Conservation (phyloP, 208 protist species). For the Acanthamoeba royreba region DNA sequence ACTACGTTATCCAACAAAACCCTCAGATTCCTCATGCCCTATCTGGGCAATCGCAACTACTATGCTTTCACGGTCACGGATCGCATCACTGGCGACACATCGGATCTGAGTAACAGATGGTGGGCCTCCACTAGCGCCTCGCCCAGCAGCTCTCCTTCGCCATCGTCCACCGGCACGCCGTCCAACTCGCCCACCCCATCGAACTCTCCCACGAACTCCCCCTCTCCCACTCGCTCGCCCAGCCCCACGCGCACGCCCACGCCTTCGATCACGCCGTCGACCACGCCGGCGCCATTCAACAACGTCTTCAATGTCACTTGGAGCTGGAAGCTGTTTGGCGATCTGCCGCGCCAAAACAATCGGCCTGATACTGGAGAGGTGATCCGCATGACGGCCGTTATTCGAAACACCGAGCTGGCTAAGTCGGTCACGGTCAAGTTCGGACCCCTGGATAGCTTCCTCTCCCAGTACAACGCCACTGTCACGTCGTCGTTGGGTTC, state of each 20-base stretch:
- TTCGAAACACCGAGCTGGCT: neutral
- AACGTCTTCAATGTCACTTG: neutral
- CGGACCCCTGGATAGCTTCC: neutral
- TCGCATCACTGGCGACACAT: too few species aligned
- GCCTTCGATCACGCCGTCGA: neutral
- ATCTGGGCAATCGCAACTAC: too few species aligned
- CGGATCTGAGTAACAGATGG: neutral
- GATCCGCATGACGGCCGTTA: neutral
- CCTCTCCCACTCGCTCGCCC: neutral
- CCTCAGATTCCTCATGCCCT: too few species aligned
- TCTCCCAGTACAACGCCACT: neutral
- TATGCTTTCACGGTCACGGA: too few species aligned
- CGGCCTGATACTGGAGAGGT: neutral
- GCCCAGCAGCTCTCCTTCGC: neutral
- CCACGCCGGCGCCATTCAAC: neutral
- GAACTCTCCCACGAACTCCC: neutral
- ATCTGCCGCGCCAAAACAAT: neutral
- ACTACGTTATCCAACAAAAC: too few species aligned
- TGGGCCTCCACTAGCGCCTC: neutral
- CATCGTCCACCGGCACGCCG: neutral
- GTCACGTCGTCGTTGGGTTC: neutral
- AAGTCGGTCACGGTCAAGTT: neutral
- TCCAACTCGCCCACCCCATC: neutral
- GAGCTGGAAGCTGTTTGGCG: neutral
- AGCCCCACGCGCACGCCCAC: neutral